Evolutionary conservation across 495 filamentous ascomycete genomes (phyloP).

Genomic region (Hyaloscypha variabilis): DNA sequence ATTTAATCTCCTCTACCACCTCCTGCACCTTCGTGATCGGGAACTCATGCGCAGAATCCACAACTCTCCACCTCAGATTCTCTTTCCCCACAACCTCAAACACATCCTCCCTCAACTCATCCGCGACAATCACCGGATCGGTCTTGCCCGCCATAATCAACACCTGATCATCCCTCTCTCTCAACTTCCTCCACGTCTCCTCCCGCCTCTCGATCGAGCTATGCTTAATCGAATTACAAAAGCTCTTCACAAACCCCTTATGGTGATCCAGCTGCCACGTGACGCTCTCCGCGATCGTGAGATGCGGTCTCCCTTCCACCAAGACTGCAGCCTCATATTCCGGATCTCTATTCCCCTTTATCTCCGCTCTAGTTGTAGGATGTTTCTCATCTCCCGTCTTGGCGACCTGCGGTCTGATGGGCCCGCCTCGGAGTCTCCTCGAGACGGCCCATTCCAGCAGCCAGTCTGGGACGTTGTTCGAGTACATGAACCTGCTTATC

Average conservation of each 20-base stretch:
- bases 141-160: constrained; percentile 48
- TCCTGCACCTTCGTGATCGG: constrained; percentile 45
- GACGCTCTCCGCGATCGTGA: constrained; percentile 48
- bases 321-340: constrained; percentile 25
- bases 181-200: constrained; percentile 49
- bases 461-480: constrained; percentile 59
- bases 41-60: constrained; percentile 55
- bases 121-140: constrained; percentile 51
- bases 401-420: background rate
- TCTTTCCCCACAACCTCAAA: constrained; percentile 41
- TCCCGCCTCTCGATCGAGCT: constrained; percentile 58
- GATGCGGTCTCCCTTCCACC: constrained; percentile 38
- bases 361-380: constrained; percentile 19
- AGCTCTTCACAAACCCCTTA: constrained; percentile 55
- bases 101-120: constrained; percentile 49
- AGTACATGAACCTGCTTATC: constrained; percentile 63
- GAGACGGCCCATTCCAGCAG: constrained; percentile 56
- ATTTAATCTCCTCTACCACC: constrained; percentile 31
- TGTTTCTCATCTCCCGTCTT: constrained; percentile 5
- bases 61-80: constrained; percentile 42
- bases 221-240: constrained; percentile 55
- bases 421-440: constrained; percentile 48
- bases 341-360: constrained; percentile 16
- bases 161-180: constrained; percentile 43
- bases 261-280: constrained; percentile 60